Base-by-base conservation (phyloP, 2,329 filamentous ascomycete species). In the Ophiosphaerella narmari region DNA sequence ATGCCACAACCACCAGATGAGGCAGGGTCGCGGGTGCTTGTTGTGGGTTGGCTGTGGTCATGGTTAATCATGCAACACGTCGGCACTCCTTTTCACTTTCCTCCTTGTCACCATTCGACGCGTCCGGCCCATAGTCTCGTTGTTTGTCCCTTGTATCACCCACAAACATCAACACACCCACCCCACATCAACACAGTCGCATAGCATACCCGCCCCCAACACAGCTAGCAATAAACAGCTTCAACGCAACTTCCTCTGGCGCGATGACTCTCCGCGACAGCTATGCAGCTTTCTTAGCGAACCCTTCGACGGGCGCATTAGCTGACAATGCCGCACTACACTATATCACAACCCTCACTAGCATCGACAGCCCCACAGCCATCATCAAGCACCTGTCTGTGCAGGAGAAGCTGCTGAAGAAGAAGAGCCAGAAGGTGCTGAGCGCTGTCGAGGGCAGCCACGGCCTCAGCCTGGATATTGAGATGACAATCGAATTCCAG, bases 331-430 rank as follows among this genome's bases (percentile, higher is more conserved):
- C 78, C 40, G 70, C 75, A 11, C 70, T 81, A 62, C 86, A 93
- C 79, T 99, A 97, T 79, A 87, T 97, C 73, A 91, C 92, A 48
- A 96, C 93, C 7, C 87, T 91, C 11, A 91, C 87, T 31, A 84
- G 84, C 57, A 80, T 95, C 69, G 80, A 82, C 55, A 86, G 90
- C 61, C 75, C 88, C 39, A 81, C 86, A 43, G 84, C 90, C 39
- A 91, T 99, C 72, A 79, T 93, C 75, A 91, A 90, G 77, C 92
- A 97, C 75, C 77, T 97, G 55, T 80, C 78, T 65, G 81, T 82
- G 33, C 83, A 91, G 71, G 81, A 83, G 63, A 87, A 86, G 71
- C 83, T 89, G 70, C 79, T 97, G 68, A 89, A 87, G 75, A 95
- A 91, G 81, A 92, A 90, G 76, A 85, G 87, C 62, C 86, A 96